Conservation (phyloP, 805 yeast species). For the Suhomyces tanzawaensis region DNA sequence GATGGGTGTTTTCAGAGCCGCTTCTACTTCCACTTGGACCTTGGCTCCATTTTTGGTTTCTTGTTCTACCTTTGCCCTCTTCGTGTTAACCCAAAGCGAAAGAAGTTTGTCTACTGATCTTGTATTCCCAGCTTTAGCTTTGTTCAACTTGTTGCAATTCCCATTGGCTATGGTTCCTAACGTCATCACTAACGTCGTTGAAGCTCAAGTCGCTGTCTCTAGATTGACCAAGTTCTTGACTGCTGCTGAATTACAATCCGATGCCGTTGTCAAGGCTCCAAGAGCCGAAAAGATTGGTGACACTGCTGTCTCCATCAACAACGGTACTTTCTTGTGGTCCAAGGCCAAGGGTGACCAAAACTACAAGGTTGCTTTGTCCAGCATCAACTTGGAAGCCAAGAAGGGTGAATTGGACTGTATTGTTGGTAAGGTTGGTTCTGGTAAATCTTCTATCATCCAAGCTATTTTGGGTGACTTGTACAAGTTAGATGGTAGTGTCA, state of each 20-base stretch:
- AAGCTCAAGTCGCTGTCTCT: constrained; percentile 78
- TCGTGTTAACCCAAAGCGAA: constrained; percentile 53
- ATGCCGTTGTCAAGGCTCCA: constrained; percentile 59
- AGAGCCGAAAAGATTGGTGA: constrained; percentile 60
- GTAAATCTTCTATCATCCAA: constrained; percentile 81
- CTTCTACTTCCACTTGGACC: constrained; percentile 73
- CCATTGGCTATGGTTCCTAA: constrained; percentile 92
- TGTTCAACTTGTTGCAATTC: constrained; percentile 85
- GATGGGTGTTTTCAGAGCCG: constrained; percentile 71
- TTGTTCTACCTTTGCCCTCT: constrained; percentile 83
- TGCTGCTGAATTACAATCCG: constrained; percentile 78
- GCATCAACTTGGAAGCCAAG: constrained; percentile 59
- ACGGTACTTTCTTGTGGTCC: constrained; percentile 78
- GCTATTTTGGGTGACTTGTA: constrained; percentile 80
- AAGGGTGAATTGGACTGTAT: constrained; percentile 82
- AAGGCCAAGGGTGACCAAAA: constrained; percentile 55
- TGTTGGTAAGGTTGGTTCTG: constrained; percentile 88
- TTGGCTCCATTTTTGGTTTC: constrained; percentile 88
- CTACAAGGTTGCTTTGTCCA: constrained; percentile 63
- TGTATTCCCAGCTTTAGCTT: constrained; percentile 85
- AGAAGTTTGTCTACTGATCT: constrained; percentile 81
- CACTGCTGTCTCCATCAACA: constrained; percentile 55
- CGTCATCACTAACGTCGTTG: constrained; percentile 82
- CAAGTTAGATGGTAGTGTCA: constrained; percentile 69
- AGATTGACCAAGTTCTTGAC: constrained; percentile 74